Percentiles rank a stretch among this genome's conserved stretches.
These are phyloP conservation scores for Tuber indicum DNA, from an alignment of 495 filamentous ascomycete species.

Conservation along the genomic window DNA sequence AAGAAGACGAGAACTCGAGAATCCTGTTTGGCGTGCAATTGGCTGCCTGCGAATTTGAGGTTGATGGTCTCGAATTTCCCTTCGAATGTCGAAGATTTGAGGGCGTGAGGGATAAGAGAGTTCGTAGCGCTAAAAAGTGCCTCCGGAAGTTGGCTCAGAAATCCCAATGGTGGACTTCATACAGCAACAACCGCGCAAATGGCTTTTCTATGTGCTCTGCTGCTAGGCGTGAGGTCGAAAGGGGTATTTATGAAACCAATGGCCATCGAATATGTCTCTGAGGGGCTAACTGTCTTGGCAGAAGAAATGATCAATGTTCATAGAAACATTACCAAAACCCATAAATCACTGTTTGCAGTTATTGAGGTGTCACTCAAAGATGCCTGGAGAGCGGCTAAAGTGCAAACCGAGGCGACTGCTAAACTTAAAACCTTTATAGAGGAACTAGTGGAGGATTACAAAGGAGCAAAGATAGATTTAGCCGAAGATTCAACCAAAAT, in stretches of 20 bases:
- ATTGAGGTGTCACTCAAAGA: slow-evolving; percentile 21
- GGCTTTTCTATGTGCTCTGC: slow-evolving; percentile 35
- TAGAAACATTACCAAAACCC: slow-evolving; percentile 38
- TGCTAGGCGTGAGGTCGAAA: slow-evolving; percentile 37
- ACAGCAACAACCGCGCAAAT: slow-evolving; percentile 41
- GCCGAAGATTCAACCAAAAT: not conserved
- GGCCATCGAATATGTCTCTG: not conserved
- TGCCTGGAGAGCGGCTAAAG: slow-evolving; percentile 17
- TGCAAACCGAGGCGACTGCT: slow-evolving; percentile 4
- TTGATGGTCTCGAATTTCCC: slow-evolving; percentile 36
- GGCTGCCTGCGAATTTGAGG: slow-evolving; percentile 40
- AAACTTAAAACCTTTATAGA: slow-evolving; percentile 10
- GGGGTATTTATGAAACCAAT: slow-evolving; percentile 18
- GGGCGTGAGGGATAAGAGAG: slow-evolving; percentile 13
- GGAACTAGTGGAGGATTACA: not conserved
- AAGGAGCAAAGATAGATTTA: not conserved
- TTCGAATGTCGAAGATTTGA: slow-evolving; percentile 25
- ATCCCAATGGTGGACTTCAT: slow-evolving; percentile 41
- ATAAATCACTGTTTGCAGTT: slow-evolving; percentile 25
- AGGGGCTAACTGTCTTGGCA: slow-evolving; percentile 7
- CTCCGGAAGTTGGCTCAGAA: slow-evolving; percentile 36
- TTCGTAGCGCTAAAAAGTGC: slow-evolving; percentile 20
- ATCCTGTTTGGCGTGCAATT: slow-evolving; percentile 33
- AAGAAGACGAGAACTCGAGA: slow-evolving; percentile 22
- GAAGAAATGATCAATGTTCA: slow-evolving; percentile 34